phyloP scores from a whole-genome alignment of 768 basidiomycete species.

The Phaeotremella skinneri region DNA sequence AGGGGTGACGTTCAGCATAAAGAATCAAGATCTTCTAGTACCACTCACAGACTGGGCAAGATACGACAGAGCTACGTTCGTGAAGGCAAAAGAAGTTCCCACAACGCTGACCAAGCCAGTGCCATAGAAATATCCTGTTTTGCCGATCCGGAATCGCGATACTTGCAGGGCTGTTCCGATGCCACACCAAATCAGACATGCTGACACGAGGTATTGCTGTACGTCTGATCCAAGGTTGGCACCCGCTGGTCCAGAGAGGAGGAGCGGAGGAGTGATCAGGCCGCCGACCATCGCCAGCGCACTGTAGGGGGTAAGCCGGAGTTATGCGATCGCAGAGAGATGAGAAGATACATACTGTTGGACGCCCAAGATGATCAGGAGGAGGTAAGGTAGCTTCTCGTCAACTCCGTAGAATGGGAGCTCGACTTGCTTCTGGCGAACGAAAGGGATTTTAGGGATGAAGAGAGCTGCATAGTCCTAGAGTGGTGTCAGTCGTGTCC shows the following conservation, averaged over 20 bases:
- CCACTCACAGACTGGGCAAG: constrained; percentile 16
- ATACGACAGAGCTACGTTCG: constrained; percentile 26
- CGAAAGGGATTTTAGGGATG: constrained; percentile 31
- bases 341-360: constrained; percentile 19
- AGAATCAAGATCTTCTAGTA: background rate
- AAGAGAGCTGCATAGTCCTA: constrained; percentile 27
- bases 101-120: constrained; percentile 31
- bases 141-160: constrained; percentile 20
- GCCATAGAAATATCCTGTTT: constrained; percentile 23
- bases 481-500: background rate
- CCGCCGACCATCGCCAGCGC: constrained; percentile 36
- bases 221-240: constrained; percentile 25
- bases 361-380: constrained; percentile 29
- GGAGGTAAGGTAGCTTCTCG: constrained; percentile 25
- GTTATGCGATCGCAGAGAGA: background rate
- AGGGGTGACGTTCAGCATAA: background rate
- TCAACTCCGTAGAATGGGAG: constrained; percentile 32
- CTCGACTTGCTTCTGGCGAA: constrained; percentile 19
- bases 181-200: constrained; percentile 30
- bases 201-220: constrained; percentile 31
- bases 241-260: constrained; percentile 26
- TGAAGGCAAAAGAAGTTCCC: constrained; percentile 32
- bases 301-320: constrained; percentile 9
- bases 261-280: constrained; percentile 25
- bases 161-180: constrained; percentile 31